Base-by-base conservation (phyloP, 2,329 filamentous ascomycete genomes). In the Aspergillus unguis region DNA sequence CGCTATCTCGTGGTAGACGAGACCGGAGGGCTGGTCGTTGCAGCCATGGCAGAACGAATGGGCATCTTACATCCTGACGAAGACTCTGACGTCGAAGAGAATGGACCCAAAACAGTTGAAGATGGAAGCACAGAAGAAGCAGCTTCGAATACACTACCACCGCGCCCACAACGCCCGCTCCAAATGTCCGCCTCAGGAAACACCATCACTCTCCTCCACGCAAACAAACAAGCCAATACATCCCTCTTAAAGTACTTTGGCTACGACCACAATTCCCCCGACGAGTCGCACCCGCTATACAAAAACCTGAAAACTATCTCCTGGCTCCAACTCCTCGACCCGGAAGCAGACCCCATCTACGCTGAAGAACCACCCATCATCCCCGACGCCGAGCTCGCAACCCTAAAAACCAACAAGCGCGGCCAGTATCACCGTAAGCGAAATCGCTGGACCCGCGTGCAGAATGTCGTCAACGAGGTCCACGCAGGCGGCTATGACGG, bases 371-470 rank as follows among this genome's bases (percentile, higher is more conserved):
- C 90, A 0, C 77, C 83, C 0, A 67, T 74, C 0, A 76, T 86
- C 1, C 63, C 84, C 0, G 76, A 84, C 0, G 81, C 85, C 11
- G 79, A 81, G 26, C 76, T 97, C 2, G 76, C 82, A 0, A 74
- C 79, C 1, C 85, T 87, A 81, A 97, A 96, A 74, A 82, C 86
- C 10, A 90, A 86, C 58, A 91, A 92, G 52, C 82, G 92, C 32
- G 88, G 88, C 28, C 86, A 85, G 49, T 95, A 96, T 71, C 90
- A 88, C 76, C 89, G 90, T 64, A 99, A 99, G 77, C 85, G 88
- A 11, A 81, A 90, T 43, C 82, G 94, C 26, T 96, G 89, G 86
- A 84, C 85, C 41, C 82, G 85, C 36, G 83, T 85, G 5, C 84
- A 81, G 25, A 77, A 82, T 44, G 84, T 94, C 5, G 87, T 96